Percentiles rank a stretch among this genome's conserved stretches.
Conservation (phyloP, 2,329 filamentous ascomycete genomes). For the Thielaviopsis musarum region DNA sequence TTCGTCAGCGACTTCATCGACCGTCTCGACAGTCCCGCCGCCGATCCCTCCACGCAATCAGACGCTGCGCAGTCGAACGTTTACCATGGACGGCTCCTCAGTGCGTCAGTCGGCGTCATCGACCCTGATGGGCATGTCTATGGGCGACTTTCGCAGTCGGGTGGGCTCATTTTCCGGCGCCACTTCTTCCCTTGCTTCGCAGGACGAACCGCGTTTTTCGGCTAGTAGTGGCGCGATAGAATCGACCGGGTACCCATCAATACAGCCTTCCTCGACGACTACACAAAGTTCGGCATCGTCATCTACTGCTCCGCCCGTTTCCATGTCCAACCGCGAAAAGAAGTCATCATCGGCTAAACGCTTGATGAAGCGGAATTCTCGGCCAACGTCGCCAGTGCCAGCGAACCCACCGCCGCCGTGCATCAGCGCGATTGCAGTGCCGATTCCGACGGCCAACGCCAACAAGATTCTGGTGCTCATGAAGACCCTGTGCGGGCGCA, state of each 20-base stretch:
- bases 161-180: conserved; percentile 51
- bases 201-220: conserved; percentile 28
- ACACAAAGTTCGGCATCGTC: conserved; percentile 13
- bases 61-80: conserved; percentile 32
- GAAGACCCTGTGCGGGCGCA: conserved; percentile 60
- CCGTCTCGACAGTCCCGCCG: conserved; percentile 8
- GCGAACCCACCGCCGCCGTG: conserved; percentile 31
- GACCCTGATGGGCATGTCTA: conserved; percentile 20
- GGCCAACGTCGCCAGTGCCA: conserved; percentile 40
- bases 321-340: conserved; percentile 17
- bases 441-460: conserved; percentile 48
- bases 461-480: conserved; percentile 59
- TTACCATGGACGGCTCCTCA: conserved; percentile 37
- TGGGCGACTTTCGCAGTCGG: conserved; percentile 40
- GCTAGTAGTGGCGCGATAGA: conserved; percentile 24
- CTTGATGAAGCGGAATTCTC: conserved; percentile 37
- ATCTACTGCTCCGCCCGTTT: conserved; percentile 12
- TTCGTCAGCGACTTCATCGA: background rate
- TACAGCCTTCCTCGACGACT: conserved; percentile 17
- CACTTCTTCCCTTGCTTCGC: conserved; percentile 31
- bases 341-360: conserved; percentile 33
- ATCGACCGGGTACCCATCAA: conserved; percentile 26
- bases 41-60: conserved; percentile 7
- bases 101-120: conserved; percentile 28
- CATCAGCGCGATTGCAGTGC: conserved; percentile 41